These are phyloP conservation scores for Ajuga chamaepitys DNA, from an alignment of 257 asterid species.

Conservation along the genomic window DNA sequence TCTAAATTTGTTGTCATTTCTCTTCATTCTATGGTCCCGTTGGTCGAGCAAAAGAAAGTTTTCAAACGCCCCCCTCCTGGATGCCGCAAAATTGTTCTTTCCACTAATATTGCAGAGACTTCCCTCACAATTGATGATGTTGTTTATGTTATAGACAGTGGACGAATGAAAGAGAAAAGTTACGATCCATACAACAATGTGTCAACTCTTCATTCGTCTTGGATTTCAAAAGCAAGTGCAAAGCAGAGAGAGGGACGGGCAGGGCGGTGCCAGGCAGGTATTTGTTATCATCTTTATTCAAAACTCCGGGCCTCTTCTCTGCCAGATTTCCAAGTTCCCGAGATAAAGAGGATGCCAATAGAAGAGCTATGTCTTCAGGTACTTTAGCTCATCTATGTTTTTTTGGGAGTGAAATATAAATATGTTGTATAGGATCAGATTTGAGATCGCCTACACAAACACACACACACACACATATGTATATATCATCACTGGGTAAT, in stretches of 20 bases:
- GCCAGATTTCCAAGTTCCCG: slow-evolving; percentile 91
- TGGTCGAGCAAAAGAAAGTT: slow-evolving; percentile 74
- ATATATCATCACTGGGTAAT: too few relatives aligned
- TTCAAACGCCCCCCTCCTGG: slow-evolving; percentile 59
- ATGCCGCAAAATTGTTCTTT: slow-evolving; percentile 83
- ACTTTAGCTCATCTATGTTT: background rate
- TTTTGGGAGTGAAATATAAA: background rate
- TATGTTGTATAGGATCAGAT: background rate
- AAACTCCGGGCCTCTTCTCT: slow-evolving; percentile 61
- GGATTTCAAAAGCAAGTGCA: slow-evolving; percentile 95
- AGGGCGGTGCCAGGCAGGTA: slow-evolving; percentile 92
- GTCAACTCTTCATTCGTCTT: slow-evolving; percentile 82
- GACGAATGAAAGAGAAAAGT: slow-evolving; percentile 85
- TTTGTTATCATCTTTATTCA: slow-evolving; percentile 89
- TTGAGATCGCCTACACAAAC: background rate
- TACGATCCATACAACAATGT: slow-evolving; percentile 86
- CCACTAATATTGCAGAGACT: slow-evolving; percentile 96
- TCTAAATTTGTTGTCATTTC: slow-evolving; percentile 54
- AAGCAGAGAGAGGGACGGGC: slow-evolving; percentile 97
- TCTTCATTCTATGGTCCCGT: slow-evolving; percentile 88
- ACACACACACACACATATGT: too few relatives aligned
- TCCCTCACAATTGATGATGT: slow-evolving; percentile 91
- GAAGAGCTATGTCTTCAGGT: slow-evolving; percentile 97
- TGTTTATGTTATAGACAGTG: slow-evolving; percentile 89
- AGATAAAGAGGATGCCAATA: slow-evolving; percentile 86